Evolutionary conservation across 2,329 filamentous ascomycete genomes (phyloP), one percentile per base, ranked within the genome.

Genomic region (Coniochaeta pulveracea): DNA sequence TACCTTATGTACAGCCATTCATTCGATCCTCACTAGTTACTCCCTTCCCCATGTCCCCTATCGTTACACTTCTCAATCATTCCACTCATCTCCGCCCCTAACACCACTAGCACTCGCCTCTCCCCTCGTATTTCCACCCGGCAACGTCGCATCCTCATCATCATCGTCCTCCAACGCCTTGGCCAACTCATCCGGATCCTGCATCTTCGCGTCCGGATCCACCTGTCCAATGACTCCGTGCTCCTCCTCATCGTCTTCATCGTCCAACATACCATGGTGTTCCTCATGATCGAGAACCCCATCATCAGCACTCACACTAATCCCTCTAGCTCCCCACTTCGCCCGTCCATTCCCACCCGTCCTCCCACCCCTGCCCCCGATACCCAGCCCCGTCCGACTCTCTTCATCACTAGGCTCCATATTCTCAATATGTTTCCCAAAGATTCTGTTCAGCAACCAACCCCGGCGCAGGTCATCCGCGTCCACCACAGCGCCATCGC

Each of bases 401-500:
- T 80, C 76, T 46, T 80, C 75, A 37, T 79, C 75, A 12, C 73
- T 63, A 33, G 61, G 66, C 3, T 66, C 64, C n/a, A 62, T 58
- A n/a, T 60, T 53, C 34, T 66, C 61, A 18, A 64, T 55, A 44
- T 64, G 55, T 60, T 68, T 69, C 35, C 81, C 84, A 39, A 93
- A 78, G 42, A 94, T 76, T 33, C 78, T 74, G 43, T 74, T 74
- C 8, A 95, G 72, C 18, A 96, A 64, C 78, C 86, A 95, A 41
- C 86, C 84, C 36, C 84, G 78, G 42, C 78, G 72, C 51, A 93
- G 66, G 52, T 96, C 89, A 43, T 95, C 88, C 4, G 80, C 80
- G 51, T 96, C 89, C 10, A 96, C 85, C 12, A 95, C 69, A 6
- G 85, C 85, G 27, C 89, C 89, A 43, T 76, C 79, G 40, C 89